Percentiles rank a stretch among this genome's conserved stretches.
phyloP scores from a whole-genome alignment of 495 filamentous ascomycete species.

The Neurospora sublineolata region DNA sequence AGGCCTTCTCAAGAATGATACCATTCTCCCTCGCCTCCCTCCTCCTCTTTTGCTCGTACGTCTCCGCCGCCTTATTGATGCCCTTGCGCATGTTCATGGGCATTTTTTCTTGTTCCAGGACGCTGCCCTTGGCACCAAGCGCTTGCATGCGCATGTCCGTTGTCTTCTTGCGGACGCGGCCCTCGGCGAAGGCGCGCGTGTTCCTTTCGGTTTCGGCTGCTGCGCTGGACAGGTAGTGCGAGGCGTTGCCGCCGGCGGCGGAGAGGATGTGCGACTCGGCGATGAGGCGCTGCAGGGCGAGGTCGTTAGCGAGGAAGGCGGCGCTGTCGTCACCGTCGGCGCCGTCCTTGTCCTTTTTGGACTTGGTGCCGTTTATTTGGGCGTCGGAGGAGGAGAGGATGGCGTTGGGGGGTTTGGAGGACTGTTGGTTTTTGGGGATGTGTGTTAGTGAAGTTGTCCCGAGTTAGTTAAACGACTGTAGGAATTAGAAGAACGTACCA shows the following conservation, averaged over 20 bases:
- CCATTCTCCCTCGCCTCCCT: conserved; percentile 80
- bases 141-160: conserved; percentile 70
- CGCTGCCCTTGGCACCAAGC: conserved; percentile 64
- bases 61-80: conserved; percentile 52
- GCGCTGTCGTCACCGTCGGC: conserved; percentile 40
- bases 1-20: conserved; percentile 68
- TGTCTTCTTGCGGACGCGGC: conserved; percentile 52
- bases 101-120: conserved; percentile 70
- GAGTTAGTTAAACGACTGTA: not conserved
- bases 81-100: conserved; percentile 70
- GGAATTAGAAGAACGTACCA: conserved; percentile 38
- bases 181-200: conserved; percentile 22
- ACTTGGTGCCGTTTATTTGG: conserved; percentile 15
- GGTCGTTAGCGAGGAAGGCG: conserved; percentile 69
- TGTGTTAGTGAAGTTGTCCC: conserved; percentile 23
- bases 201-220: conserved; percentile 11
- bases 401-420: conserved; percentile 30
- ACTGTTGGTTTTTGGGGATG: conserved; percentile 25
- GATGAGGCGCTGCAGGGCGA: conserved; percentile 79
- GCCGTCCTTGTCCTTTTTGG: conserved; percentile 20
- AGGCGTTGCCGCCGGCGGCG: conserved; percentile 44
- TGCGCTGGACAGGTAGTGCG: conserved; percentile 19
- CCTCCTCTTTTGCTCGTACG: conserved; percentile 58
- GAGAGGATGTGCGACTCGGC: conserved; percentile 88
- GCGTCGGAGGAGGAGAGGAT: conserved; percentile 11